Percentiles rank a stretch among this genome's conserved stretches.
phyloP scores from a whole-genome alignment of 108 stramenopile genomes.

The Stephanodiscus minutulus region DNA sequence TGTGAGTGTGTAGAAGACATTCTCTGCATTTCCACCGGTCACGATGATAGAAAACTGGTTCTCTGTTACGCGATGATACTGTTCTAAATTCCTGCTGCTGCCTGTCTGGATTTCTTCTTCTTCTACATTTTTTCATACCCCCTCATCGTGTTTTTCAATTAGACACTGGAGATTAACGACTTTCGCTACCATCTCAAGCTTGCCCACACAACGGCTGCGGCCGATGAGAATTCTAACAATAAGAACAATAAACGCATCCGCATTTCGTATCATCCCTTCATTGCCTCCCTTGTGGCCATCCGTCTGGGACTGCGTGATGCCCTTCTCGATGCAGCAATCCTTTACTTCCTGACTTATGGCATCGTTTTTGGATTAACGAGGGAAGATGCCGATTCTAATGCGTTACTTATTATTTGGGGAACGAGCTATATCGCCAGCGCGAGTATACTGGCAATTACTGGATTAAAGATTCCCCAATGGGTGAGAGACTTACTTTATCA shows the following conservation, averaged over 20 bases:
- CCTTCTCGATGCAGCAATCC: not conserved
- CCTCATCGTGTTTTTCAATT: not conserved
- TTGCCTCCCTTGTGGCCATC: slow-evolving; percentile 2
- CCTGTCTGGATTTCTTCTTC: not conserved
- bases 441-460: not conserved
- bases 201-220: not conserved
- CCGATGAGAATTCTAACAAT: not conserved
- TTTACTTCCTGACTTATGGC: not conserved
- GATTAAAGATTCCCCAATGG: not conserved
- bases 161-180: not conserved
- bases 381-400: not conserved
- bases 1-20: not conserved
- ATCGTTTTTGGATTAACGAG: not conserved
- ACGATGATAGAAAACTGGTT: too few species aligned
- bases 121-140: not conserved
- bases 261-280: not conserved
- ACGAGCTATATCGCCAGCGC: not conserved
- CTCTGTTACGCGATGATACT: not conserved
- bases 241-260: not conserved
- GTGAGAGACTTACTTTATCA: not conserved
- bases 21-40: too few species aligned
- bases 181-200: slow-evolving; percentile 6
- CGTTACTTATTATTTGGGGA: not conserved
- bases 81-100: not conserved
- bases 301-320: not conserved